These are phyloP conservation scores for Ricinus communis DNA, from an alignment of 345 rosid genomes.

Conservation along the genomic window DNA sequence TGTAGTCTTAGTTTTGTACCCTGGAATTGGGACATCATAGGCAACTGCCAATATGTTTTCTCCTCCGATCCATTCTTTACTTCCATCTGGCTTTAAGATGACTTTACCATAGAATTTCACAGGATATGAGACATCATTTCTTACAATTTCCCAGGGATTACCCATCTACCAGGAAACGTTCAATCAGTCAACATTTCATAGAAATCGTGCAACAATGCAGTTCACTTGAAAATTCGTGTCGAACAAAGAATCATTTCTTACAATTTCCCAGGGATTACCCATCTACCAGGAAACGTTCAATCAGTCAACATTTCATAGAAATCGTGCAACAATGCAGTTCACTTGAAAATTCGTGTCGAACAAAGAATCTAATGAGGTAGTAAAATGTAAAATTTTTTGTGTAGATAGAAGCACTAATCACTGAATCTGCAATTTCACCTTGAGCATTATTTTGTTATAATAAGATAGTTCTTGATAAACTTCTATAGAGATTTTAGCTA, in stretches of 20 bases:
- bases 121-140: slow-evolving; percentile 46
- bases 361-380: slow-evolving; percentile 28
- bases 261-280: slow-evolving; percentile 65
- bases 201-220: background rate
- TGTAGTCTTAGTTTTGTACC: slow-evolving; percentile 50
- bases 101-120: slow-evolving; percentile 50
- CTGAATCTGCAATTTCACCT: too few relatives aligned
- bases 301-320: background rate
- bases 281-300: slow-evolving; percentile 30
- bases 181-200: background rate
- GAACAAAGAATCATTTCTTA: slow-evolving; percentile 30
- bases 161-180: slow-evolving; percentile 39
- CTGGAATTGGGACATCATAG: slow-evolving; percentile 52
- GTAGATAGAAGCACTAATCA: too few relatives aligned
- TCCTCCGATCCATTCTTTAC: slow-evolving; percentile 49
- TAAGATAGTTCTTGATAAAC: too few relatives aligned
- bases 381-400: too few relatives aligned
- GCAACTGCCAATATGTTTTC: slow-evolving; percentile 43
- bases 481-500: too few relatives aligned
- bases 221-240: background rate
- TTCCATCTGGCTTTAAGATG: slow-evolving; percentile 37
- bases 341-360: background rate
- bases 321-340: background rate
- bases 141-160: slow-evolving; percentile 58
- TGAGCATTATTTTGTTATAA: too few relatives aligned